Evolutionary conservation across 371 early-diverging fungal genomes (phyloP), one percentile per base, ranked within the genome.

Genomic region (Syncephalis plumigaleata): DNA sequence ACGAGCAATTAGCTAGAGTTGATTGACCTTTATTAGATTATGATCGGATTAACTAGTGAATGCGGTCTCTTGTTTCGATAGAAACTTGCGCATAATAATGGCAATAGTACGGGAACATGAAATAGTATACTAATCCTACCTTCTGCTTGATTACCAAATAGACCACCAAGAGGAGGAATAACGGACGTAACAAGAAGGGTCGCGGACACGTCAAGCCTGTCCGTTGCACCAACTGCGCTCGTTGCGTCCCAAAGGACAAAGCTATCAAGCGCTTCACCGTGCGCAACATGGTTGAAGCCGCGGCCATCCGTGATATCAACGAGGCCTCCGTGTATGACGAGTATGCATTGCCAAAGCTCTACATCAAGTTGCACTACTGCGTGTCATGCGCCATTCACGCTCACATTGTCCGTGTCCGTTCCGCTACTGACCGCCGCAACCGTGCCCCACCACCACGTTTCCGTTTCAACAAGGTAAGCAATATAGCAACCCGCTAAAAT

Each of bases 171-270:
- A 84, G 99, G 79, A 84, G 95, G 75, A 98, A 97, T 73, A 78
- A 91, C 75, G 99, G 99, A 76, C 89, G 98, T 70, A 78, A 79
- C 77, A 98, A 98, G 84, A 75, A 87, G 65, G 95, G 95, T 60
- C 91, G 99, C 70, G 99, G 99, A 63, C 91, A 95, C 80, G 84
- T 81, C 66, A 84, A 80, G 71, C 79, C 78, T 56, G 84, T 96
- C 61, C 89, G 98, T 63, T 98, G 99, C 80, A 84, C 87, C 65
- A 95, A 98, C 89, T 98, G 99, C 76, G 81, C 80, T 54, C 85
- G 93, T 69, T 85, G 89, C 63, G 87, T 88, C 55, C 94, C 99
- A 58, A 98, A 98, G 83, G 99, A 98, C 77, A 98, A 98, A 86
- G 92, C 97, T 65, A 91, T 98, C 72, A 96, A 96, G 84, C 84